phyloP scores from a whole-genome alignment of 2,329 filamentous ascomycete genomes.

The Cytospora leucostoma region DNA sequence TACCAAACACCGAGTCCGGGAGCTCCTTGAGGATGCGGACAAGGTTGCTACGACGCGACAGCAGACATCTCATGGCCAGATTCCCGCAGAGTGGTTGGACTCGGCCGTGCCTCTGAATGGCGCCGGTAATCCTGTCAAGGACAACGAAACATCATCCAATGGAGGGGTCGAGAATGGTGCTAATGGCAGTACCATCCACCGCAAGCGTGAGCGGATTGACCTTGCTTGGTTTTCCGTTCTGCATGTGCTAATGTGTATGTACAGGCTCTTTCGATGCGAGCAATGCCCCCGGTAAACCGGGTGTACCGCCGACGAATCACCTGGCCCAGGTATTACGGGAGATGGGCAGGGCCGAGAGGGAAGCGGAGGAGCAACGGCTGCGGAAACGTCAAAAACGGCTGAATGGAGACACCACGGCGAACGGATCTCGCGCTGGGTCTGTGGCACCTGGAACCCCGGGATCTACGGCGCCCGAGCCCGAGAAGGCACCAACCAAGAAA shows the following conservation, averaged over 20 bases:
- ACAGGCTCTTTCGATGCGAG: constrained; percentile 44
- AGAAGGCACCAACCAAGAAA: constrained; percentile 82
- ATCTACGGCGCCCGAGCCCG: constrained; percentile 61
- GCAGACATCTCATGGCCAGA: constrained; percentile 74
- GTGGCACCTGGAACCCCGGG: constrained; percentile 63
- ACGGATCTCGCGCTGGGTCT: constrained; percentile 55
- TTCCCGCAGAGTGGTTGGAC: constrained; percentile 75
- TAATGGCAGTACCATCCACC: constrained; percentile 55
- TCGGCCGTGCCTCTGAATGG: constrained; percentile 60
- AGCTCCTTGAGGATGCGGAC: constrained; percentile 75
- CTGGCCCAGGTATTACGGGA: constrained; percentile 58
- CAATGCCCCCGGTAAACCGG: constrained; percentile 30
- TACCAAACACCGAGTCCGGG: constrained; percentile 75
- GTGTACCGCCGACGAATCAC: constrained; percentile 47
- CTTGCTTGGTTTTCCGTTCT: not conserved
- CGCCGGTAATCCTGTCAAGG: constrained; percentile 35
- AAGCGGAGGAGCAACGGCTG: constrained; percentile 71
- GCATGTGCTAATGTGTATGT: constrained; percentile 25
- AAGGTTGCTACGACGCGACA: constrained; percentile 71
- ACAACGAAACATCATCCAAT: constrained; percentile 35
- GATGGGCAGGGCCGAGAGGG: constrained; percentile 65
- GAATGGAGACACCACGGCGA: constrained; percentile 55
- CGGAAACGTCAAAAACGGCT: constrained; percentile 65
- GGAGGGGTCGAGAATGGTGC: constrained; percentile 48
- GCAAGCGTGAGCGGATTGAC: constrained; percentile 58